Conservation (phyloP, 2,329 filamentous ascomycete genomes). For the Ceratocystis cubensis region DNA sequence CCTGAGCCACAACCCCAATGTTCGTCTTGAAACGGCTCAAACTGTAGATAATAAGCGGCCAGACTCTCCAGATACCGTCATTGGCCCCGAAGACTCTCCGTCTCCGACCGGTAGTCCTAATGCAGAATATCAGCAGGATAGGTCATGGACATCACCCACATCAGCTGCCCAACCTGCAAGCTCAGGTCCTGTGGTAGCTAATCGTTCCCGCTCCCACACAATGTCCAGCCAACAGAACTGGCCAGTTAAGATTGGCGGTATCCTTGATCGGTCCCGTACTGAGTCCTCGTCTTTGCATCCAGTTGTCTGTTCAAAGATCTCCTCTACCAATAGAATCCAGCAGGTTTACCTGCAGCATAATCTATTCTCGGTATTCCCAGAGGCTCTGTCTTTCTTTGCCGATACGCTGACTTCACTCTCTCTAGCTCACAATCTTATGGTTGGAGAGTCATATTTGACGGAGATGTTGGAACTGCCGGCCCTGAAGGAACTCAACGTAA, state of each 20-base stretch:
- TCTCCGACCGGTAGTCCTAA: slow-evolving; percentile 11
- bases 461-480: slow-evolving; percentile 56
- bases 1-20: slow-evolving; percentile 1
- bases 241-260: slow-evolving; percentile 45
- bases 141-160: background rate
- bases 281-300: slow-evolving; percentile 48
- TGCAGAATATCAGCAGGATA: background rate
- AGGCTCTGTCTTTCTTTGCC: slow-evolving; percentile 57
- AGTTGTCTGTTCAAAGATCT: slow-evolving; percentile 43
- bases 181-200: slow-evolving; percentile 28
- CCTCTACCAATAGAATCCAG: slow-evolving; percentile 38
- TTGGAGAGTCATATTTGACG: slow-evolving; percentile 51
- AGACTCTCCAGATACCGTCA: slow-evolving; percentile 20
- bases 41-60: slow-evolving; percentile 8
- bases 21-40: background rate
- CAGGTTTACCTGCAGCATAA: slow-evolving; percentile 67
- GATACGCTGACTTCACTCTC: slow-evolving; percentile 59
- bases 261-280: slow-evolving; percentile 59
- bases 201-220: slow-evolving; percentile 38
- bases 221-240: slow-evolving; percentile 37
- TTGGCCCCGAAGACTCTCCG: slow-evolving; percentile 19
- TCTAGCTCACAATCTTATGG: slow-evolving; percentile 61
- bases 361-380: slow-evolving; percentile 55
- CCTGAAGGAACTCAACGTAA: slow-evolving; percentile 64
- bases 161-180: background rate